Evolutionary conservation across 805 yeast genomes (phyloP).

Genomic region (Candida vaughaniae): DNA sequence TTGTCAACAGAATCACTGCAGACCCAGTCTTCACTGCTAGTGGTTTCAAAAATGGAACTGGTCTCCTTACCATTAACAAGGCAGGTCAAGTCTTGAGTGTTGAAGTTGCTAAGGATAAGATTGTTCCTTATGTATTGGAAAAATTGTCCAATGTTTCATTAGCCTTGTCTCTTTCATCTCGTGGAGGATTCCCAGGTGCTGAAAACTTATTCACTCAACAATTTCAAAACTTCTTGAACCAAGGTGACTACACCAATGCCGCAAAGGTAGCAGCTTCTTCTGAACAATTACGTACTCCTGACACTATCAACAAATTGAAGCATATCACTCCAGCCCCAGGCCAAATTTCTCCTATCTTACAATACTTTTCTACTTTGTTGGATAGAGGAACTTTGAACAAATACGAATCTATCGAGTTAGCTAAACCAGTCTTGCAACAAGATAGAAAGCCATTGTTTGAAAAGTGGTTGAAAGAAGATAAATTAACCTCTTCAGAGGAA

Average conservation of each 20-base stretch:
- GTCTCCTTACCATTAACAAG: slow-evolving; percentile 91
- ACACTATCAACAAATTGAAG: slow-evolving; percentile 90
- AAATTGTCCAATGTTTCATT: slow-evolving; percentile 82
- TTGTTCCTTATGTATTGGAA: slow-evolving; percentile 85
- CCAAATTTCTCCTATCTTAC: slow-evolving; percentile 88
- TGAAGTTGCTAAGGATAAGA: slow-evolving; percentile 77
- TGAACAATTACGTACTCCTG: slow-evolving; percentile 88
- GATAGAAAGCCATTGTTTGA: slow-evolving; percentile 91
- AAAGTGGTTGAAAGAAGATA: slow-evolving; percentile 95
- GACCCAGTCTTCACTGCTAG: slow-evolving; percentile 93
- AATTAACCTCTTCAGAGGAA: slow-evolving; percentile 93
- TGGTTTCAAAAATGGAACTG: slow-evolving; percentile 66
- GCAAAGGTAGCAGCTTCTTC: slow-evolving; percentile 97
- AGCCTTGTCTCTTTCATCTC: slow-evolving; percentile 85
- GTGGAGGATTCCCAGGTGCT: slow-evolving; percentile 98
- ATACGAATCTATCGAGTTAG: slow-evolving; percentile 91
- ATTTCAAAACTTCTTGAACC: slow-evolving; percentile 77
- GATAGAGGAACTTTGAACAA: slow-evolving; percentile 92
- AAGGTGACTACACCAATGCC: slow-evolving; percentile 87
- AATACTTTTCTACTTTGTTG: slow-evolving; percentile 85
- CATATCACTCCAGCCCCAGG: slow-evolving; percentile 91
- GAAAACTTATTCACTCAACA: slow-evolving; percentile 89
- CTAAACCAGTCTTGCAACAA: slow-evolving; percentile 92
- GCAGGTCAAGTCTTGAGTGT: slow-evolving; percentile 94
- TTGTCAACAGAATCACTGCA: slow-evolving; percentile 93